Percentiles rank a stretch among this genome's conserved stretches.
Evolutionary conservation across 352 stramenopile species (phyloP).

Genomic region (Globisporangium echinulatum): DNA sequence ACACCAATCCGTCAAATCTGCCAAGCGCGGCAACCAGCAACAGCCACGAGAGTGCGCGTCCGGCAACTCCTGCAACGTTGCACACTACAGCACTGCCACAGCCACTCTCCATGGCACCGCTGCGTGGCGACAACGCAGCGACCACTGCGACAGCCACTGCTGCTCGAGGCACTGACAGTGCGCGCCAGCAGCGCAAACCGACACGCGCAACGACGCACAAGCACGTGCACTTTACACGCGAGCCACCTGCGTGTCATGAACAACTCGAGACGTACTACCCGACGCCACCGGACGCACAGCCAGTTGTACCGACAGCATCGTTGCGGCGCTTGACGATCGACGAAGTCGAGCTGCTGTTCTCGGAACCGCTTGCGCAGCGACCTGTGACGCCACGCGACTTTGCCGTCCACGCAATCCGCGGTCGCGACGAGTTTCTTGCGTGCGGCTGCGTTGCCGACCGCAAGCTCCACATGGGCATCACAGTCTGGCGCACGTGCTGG

Average conservation of each 20-base stretch:
- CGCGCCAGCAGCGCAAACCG: too few species aligned
- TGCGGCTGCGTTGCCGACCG: conserved; percentile 41
- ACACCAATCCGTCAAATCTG: too few species aligned
- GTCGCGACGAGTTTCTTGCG: conserved; percentile 42
- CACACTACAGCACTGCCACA: too few species aligned
- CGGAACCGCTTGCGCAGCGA: conserved; percentile 30
- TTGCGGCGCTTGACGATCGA: conserved; percentile 49
- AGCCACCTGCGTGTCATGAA: conserved; percentile 21
- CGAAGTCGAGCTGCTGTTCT: conserved; percentile 62
- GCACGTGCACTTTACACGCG: conserved; percentile 47
- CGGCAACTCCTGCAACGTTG: too few species aligned
- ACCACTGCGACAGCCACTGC: too few species aligned
- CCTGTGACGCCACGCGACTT: conserved; percentile 32
- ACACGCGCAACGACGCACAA: neutral
- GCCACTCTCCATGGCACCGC: too few species aligned
- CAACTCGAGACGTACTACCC: conserved; percentile 43
- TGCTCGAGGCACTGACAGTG: too few species aligned
- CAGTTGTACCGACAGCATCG: conserved; percentile 39
- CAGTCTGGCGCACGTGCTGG: conserved; percentile 48
- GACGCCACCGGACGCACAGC: conserved; percentile 22
- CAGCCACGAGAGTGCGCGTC: too few species aligned
- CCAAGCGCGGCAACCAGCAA: too few species aligned
- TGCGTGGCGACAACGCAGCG: too few species aligned
- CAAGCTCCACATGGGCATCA: conserved; percentile 34
- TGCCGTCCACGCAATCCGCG: conserved; percentile 41